These are phyloP conservation scores for Paraleonurus japonicus DNA, from an alignment of 257 asterid genomes.

Conservation along the genomic window DNA sequence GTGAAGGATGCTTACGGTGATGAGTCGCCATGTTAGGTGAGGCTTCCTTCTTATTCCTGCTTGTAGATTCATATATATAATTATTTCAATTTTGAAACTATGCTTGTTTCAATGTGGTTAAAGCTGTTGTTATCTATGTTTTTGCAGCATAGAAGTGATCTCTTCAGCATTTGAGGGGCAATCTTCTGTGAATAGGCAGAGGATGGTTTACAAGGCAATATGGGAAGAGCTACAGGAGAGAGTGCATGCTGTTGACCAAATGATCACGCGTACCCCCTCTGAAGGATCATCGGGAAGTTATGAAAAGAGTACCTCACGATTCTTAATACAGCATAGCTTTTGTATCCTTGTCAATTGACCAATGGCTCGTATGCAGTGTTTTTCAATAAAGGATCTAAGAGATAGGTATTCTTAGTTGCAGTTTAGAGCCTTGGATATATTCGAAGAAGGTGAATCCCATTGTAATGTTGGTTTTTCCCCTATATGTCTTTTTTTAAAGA, in stretches of 20 bases:
- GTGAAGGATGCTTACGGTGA: constrained; percentile 91
- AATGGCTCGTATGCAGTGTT: neutral
- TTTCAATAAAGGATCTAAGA: neutral
- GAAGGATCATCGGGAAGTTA: constrained; percentile 57
- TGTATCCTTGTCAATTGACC: neutral
- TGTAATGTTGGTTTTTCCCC: neutral
- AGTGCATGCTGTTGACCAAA: constrained; percentile 97
- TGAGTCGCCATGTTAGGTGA: constrained; percentile 98
- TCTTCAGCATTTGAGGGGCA: constrained; percentile 87
- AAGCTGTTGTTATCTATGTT: neutral
- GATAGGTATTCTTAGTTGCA: neutral
- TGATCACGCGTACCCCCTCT: constrained; percentile 83
- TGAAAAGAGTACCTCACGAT: neutral
- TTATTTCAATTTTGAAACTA: neutral
- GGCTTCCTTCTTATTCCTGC: constrained; percentile 17
- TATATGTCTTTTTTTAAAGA: too few species aligned
- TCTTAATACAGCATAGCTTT: constrained; percentile 1
- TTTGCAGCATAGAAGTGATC: constrained; percentile 80
- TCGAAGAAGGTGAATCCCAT: neutral
- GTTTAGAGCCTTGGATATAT: constrained; percentile 11
- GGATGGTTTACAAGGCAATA: constrained; percentile 99
- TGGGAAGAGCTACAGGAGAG: constrained; percentile 95
- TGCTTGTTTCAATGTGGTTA: neutral
- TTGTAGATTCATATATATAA: neutral
- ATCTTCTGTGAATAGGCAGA: constrained; percentile 88